Percentiles rank a stretch among this genome's conserved stretches.
Evolutionary conservation across 305 asterid species (phyloP).

Genomic region (Rubia peregrina): DNA sequence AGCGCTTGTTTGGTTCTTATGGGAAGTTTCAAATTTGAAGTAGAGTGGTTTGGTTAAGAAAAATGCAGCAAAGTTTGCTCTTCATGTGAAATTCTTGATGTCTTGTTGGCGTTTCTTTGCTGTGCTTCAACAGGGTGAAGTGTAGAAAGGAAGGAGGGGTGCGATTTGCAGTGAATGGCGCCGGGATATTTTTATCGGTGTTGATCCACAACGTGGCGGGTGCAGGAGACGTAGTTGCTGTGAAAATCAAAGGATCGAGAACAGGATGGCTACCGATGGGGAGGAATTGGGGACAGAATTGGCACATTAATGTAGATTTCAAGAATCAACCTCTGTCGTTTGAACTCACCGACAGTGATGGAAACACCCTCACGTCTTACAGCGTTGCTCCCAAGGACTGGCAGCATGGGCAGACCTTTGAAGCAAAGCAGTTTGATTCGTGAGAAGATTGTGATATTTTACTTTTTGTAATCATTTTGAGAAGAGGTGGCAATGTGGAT

Average conservation of each 20-base stretch:
- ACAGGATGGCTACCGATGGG: slow-evolving; percentile 68
- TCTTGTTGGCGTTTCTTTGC: neutral
- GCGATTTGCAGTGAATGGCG: slow-evolving; percentile 40
- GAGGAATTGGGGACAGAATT: slow-evolving; percentile 63
- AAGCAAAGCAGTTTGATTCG: slow-evolving; percentile 49
- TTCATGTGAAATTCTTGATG: too few relatives aligned
- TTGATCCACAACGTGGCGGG: slow-evolving; percentile 51
- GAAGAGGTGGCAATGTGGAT: neutral
- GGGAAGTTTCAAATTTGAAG: too few relatives aligned
- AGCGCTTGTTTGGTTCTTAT: too few relatives aligned
- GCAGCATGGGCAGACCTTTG: slow-evolving; percentile 53
- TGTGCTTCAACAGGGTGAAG: slow-evolving; percentile 33
- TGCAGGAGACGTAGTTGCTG: slow-evolving; percentile 47
- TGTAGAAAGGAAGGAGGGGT: slow-evolving; percentile 60
- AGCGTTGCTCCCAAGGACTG: slow-evolving; percentile 47
- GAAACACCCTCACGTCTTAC: slow-evolving; percentile 42
- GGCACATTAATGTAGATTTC: slow-evolving; percentile 51
- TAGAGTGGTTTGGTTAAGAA: too few relatives aligned
- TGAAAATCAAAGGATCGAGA: slow-evolving; percentile 56
- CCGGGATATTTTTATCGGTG: slow-evolving; percentile 51
- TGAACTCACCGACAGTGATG: slow-evolving; percentile 42
- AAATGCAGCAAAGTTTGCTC: too few relatives aligned
- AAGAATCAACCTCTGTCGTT: slow-evolving; percentile 56
- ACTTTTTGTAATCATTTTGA: slow-evolving; percentile 1
- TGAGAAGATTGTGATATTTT: neutral